phyloP scores from a whole-genome alignment of 2,329 filamentous ascomycete species.

The Helotiales sp. region DNA sequence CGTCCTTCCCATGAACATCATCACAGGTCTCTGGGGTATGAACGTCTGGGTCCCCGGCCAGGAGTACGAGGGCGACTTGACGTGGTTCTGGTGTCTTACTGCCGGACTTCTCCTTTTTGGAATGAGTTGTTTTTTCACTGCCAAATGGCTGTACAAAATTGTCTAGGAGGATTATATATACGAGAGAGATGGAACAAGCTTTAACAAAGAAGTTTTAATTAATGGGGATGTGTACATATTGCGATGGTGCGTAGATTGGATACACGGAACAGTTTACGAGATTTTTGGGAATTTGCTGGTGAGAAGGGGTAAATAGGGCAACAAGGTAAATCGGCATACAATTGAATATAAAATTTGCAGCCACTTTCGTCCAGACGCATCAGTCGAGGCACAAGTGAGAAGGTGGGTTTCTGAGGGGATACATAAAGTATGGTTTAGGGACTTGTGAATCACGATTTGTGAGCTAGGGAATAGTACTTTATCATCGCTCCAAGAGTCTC shows the following conservation, averaged over 20 bases:
- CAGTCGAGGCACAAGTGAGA: too few species aligned
- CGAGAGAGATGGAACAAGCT: too few species aligned
- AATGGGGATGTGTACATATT: conserved; percentile 14
- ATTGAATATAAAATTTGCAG: neutral
- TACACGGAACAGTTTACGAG: neutral
- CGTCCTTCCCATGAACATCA: conserved; percentile 97
- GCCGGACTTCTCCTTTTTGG: conserved; percentile 80
- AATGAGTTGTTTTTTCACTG: conserved; percentile 64
- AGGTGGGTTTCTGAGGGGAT: too few species aligned
- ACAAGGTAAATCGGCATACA: neutral
- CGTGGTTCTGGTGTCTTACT: conserved; percentile 78
- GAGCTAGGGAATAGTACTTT: too few species aligned
- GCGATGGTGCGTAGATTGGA: neutral
- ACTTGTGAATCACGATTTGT: too few species aligned
- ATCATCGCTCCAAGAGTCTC: too few species aligned
- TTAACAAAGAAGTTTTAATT: too few species aligned
- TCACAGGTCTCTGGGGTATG: conserved; percentile 98
- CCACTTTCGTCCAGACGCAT: too few species aligned
- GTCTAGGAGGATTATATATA: conserved; percentile 26
- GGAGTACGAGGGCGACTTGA: conserved; percentile 73
- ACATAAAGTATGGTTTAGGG: too few species aligned
- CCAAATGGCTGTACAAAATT: conserved; percentile 43
- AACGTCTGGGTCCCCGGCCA: conserved; percentile 97
- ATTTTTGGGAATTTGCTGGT: neutral
- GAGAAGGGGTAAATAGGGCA: too few species aligned